Conservation (phyloP, 306 rosid species). For the Medicago truncatula region DNA sequence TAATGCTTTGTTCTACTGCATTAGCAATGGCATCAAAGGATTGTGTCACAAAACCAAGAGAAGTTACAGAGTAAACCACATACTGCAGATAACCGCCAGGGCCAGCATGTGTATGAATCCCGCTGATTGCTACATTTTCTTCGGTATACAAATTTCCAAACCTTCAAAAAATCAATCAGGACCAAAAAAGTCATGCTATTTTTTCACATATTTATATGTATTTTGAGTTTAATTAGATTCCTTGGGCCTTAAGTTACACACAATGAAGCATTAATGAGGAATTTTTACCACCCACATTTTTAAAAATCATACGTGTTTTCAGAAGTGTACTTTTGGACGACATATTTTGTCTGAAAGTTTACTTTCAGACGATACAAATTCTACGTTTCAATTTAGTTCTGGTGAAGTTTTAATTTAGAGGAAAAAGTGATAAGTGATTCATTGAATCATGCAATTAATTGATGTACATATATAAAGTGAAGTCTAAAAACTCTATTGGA, state of each 20-base stretch:
- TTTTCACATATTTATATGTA: background rate
- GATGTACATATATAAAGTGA: background rate
- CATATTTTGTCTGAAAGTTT: background rate
- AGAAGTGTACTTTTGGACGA: background rate
- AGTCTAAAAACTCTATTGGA: background rate
- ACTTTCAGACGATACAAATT: background rate
- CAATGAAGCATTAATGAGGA: background rate
- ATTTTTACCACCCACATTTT: background rate
- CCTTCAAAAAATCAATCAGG: conserved; percentile 44
- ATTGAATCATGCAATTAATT: too few species aligned
- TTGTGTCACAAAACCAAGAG: conserved; percentile 75
- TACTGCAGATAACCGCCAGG: conserved; percentile 92
- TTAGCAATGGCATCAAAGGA: conserved; percentile 79
- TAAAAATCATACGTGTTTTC: background rate
- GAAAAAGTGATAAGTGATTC: too few species aligned
- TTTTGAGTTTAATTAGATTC: conserved; percentile 8
- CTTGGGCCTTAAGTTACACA: background rate
- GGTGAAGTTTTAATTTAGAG: background rate
- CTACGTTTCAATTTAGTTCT: background rate
- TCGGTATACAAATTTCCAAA: conserved; percentile 68
- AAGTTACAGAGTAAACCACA: conserved; percentile 66
- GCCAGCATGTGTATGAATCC: conserved; percentile 87
- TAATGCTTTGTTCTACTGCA: conserved; percentile 69
- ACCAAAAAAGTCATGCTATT: background rate
- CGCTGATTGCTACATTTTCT: conserved; percentile 88